Evolutionary conservation across 345 rosid genomes (phyloP).

Genomic region (Moricandia moricandioides): DNA sequence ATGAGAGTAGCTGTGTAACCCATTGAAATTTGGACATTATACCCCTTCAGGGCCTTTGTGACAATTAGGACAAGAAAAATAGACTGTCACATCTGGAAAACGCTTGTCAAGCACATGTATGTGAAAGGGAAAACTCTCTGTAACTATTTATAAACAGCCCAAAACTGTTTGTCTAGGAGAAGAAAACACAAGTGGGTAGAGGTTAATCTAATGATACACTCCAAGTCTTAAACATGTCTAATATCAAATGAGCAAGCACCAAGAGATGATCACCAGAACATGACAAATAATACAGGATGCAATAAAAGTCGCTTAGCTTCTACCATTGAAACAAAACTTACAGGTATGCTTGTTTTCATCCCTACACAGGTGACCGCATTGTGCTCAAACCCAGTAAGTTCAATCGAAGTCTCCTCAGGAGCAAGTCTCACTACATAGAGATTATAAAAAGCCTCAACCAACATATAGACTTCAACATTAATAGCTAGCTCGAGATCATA

Average conservation of each 20-base stretch:
- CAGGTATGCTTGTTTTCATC: conserved; percentile 79
- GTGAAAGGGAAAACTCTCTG: conserved; percentile 34
- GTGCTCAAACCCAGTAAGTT: conserved; percentile 78
- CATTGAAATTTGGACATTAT: conserved; percentile 34
- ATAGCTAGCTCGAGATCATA: not conserved
- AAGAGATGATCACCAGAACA: not conserved
- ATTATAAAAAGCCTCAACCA: not conserved
- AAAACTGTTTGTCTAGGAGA: conserved; percentile 23
- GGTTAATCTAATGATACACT: conserved; percentile 26
- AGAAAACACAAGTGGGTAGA: conserved; percentile 25
- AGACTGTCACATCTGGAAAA: conserved; percentile 34
- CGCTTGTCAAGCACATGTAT: conserved; percentile 36
- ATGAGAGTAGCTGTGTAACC: conserved; percentile 33
- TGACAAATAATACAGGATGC: not conserved
- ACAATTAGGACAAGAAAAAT: conserved; percentile 40
- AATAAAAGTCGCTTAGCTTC: not conserved
- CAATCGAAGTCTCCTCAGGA: conserved; percentile 71
- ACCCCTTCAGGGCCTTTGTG: conserved; percentile 42
- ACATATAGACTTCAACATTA: not conserved
- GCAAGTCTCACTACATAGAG: conserved; percentile 84
- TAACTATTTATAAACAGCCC: conserved; percentile 11
- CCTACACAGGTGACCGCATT: conserved; percentile 88
- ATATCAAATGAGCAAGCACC: conserved; percentile 15
- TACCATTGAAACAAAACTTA: conserved; percentile 35
- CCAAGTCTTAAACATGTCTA: conserved; percentile 26